Conservation (phyloP, 805 yeast genomes). For the Pichia californica region DNA sequence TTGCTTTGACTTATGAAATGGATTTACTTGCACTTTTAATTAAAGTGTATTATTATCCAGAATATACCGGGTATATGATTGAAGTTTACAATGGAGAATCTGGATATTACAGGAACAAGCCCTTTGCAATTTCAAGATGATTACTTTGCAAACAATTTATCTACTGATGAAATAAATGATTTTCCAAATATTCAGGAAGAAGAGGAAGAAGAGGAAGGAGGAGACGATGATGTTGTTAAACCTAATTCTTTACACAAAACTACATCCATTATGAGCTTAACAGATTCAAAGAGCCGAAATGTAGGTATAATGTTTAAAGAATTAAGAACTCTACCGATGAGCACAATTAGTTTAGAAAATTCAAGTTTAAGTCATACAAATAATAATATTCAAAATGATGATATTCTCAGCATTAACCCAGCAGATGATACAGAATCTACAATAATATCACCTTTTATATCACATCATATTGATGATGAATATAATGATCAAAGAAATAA, state of each 20-base stretch:
- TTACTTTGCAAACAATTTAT: slow-evolving; percentile 5
- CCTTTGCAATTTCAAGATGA: slow-evolving; percentile 8
- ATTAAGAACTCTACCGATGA: slow-evolving; percentile 9
- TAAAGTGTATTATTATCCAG: too few relatives aligned
- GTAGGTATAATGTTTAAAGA: slow-evolving; percentile 11
- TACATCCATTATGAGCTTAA: slow-evolving; percentile 1
- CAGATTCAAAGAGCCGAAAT: background rate
- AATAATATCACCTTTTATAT: background rate
- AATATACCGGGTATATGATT: background rate
- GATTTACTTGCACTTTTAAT: too few relatives aligned
- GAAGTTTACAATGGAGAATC: background rate
- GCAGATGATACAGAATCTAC: slow-evolving; percentile 7
- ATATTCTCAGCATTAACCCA: background rate
- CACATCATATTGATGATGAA: too few relatives aligned
- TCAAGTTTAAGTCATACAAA: slow-evolving; percentile 1
- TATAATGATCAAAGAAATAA: too few relatives aligned
- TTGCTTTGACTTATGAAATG: too few relatives aligned
- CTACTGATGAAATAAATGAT: slow-evolving; percentile 3
- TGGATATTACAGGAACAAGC: background rate
- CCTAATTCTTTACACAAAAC: slow-evolving; percentile 4
- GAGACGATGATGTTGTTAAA: too few relatives aligned
- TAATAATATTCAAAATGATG: background rate
- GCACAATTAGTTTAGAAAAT: slow-evolving; percentile 9
- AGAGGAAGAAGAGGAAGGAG: too few relatives aligned
- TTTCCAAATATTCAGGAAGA: too few relatives aligned